Base-by-base conservation (phyloP, 2,329 filamentous ascomycete genomes). In the Beauveria scarabaeidicola region DNA sequence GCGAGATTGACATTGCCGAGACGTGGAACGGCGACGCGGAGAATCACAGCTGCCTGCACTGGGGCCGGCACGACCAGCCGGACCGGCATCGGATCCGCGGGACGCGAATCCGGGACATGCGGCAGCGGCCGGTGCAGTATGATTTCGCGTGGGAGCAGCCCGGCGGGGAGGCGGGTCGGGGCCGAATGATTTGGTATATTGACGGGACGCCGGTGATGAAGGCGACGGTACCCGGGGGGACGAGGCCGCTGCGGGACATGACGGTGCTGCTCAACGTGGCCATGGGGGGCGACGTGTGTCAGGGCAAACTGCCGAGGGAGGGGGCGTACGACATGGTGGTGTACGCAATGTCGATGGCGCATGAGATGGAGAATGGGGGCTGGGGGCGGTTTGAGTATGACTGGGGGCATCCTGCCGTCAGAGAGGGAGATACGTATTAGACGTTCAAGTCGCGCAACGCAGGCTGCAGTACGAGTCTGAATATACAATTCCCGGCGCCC, bases 1-100 rank as follows among this genome's bases (percentile, higher is more conserved):
- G 82, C 59, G 82, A 85, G 67, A 72, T 85, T 13, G 82, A 85
- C 67, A 81, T 85, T 51, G 78, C 81, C 44, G 82, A 85, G 69
- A 78, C 75, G n/a, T 85, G 82, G 82, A 84, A 85, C 63, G 81
- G 77, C 19, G 79, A 83, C 61, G 67, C 69, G 38, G 72, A 78
- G 52, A 85, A 85, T 66, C 78, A 81, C 58, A 75, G 75, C 0
- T 85, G 82, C 65, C 70, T 85, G 52, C 82, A 85, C 64, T 85
- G 82, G 82, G 82, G 82, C 3, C 71, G 79, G 71, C 64, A 81
- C 73, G 61, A 81, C 60, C 82, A 85, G 64, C 74, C 74, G 58
- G 70, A 80, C 61, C 85, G 84, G 69, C 82, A 85, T 61, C 76
- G 81, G 7, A 81, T 84, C 1, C 64, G 78, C 2, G 76, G 78